Base-by-base conservation (phyloP, 192 early-diverging fungal genomes). In the Backusella mclennaniae region DNA sequence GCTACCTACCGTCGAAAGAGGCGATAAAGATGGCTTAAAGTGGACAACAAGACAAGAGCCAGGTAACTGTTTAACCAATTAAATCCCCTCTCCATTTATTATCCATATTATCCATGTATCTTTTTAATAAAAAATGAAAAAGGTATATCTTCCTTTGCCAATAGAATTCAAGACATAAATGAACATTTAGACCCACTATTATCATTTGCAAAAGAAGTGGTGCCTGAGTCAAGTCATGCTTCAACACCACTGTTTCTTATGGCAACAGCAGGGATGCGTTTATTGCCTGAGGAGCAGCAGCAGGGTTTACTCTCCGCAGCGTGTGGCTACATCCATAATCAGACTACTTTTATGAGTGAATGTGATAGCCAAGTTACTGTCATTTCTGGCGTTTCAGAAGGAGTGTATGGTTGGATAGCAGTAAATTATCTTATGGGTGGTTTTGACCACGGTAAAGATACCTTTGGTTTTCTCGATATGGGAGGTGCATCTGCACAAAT, bases 401-500 rank as follows among this genome's bases (percentile, higher is more conserved):
- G 98, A 2, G 88, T 99, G 19, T 98, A 93, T 82, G 97, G 96
- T 5, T 99, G 98, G 98, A 73, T 96, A 8, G 92, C 97, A 1
- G 91, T 97, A 69, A 99, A 99, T 79, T 97, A 98, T 71, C 81
- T 98, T 26, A 91, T 95, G 88, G 87, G 86, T 36, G 92, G 93
- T 7, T 96, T 97, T 73, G 84, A 86, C 41, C 73, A 75, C 15
- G 84, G 81, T 6, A 36, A 70, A 73, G 76, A 83, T 15, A 95
- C 95, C 0, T 91, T 90, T 77, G 95, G 95, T 2, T 96, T 99
- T 75, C 76, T 99, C 69, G 98, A 99, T 76, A 96, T 99, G 96
- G 98, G 97, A 66, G 96, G 96, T 0, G 96, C 96, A n/a, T 94
- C 93, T 44, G 90, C 96, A 29, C 98, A 99, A 84, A 99, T 99